Conservation (phyloP, 208 protist species). For the Leishmania turanica region DNA sequence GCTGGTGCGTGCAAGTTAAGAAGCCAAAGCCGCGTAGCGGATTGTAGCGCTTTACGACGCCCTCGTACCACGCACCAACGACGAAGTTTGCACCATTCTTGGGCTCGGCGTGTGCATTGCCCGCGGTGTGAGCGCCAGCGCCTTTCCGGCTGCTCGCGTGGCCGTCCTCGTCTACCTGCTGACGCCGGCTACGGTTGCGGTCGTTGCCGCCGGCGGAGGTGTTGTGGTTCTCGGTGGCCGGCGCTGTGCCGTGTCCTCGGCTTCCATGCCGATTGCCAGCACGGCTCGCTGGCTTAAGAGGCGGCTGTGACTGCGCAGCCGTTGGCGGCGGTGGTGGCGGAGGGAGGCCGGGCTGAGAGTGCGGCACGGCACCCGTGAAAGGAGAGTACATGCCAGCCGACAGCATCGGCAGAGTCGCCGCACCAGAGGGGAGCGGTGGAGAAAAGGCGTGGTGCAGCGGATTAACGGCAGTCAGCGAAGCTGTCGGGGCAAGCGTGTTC, state of each 20-base stretch:
- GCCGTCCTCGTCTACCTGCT: background rate
- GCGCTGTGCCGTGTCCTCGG: background rate
- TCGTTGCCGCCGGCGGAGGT: background rate
- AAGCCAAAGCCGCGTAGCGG: constrained; percentile 75
- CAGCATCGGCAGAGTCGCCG: background rate
- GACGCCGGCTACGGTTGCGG: background rate
- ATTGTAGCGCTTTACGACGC: constrained; percentile 78
- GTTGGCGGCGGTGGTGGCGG: background rate
- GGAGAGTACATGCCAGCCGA: background rate
- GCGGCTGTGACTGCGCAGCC: background rate
- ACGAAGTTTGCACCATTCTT: constrained; percentile 53
- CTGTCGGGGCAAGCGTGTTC: background rate
- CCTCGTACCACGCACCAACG: constrained; percentile 60
- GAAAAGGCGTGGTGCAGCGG: background rate
- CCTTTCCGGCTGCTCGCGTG: background rate
- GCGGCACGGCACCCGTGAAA: background rate
- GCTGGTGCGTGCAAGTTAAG: constrained; percentile 53
- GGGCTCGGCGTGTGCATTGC: background rate
- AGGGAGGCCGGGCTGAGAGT: background rate
- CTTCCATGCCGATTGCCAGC: background rate
- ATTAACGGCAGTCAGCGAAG: background rate
- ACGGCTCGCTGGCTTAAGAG: background rate
- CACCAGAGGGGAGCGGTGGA: background rate
- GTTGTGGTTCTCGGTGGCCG: background rate
- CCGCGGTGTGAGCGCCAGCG: background rate